These are phyloP conservation scores for Tephrocybe sp. DNA, from an alignment of 768 basidiomycete genomes.

Conservation along the genomic window DNA sequence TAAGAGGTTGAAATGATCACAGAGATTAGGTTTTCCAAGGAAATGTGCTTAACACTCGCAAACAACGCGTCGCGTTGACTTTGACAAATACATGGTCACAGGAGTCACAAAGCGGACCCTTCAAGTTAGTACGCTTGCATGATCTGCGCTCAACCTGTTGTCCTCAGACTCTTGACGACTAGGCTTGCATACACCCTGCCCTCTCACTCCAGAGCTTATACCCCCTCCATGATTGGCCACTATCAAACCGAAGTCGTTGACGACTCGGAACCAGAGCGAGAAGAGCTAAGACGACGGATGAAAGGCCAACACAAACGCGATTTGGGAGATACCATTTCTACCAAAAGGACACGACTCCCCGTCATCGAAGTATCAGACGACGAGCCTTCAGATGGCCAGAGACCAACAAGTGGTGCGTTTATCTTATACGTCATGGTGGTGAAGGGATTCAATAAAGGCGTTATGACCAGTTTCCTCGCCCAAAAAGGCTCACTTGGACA, in stretches of 20 bases:
- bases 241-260: conserved; percentile 45
- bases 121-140: no score
- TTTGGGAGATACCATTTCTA: neutral
- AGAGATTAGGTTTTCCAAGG: conserved; percentile 3
- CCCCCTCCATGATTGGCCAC: neutral
- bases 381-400: conserved; percentile 4
- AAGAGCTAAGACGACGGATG: conserved; percentile 31
- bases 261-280: conserved; percentile 75
- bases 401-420: neutral
- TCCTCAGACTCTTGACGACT: no score
- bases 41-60: conserved; percentile 24
- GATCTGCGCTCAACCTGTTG: neutral
- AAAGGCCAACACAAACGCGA: conserved; percentile 7
- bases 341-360: neutral
- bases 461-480: neutral
- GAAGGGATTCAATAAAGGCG: neutral
- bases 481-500: neutral
- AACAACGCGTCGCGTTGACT: conserved; percentile 53
- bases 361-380: conserved; percentile 26
- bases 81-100: conserved; percentile 11
- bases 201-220: neutral
- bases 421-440: neutral
- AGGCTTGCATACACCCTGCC: no score
- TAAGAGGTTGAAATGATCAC: conserved; percentile 5
- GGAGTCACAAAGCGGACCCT: no score